These are phyloP conservation scores for Lachnellula willkommii DNA, from an alignment of 2,329 filamentous ascomycete species.

Conservation along the genomic window DNA sequence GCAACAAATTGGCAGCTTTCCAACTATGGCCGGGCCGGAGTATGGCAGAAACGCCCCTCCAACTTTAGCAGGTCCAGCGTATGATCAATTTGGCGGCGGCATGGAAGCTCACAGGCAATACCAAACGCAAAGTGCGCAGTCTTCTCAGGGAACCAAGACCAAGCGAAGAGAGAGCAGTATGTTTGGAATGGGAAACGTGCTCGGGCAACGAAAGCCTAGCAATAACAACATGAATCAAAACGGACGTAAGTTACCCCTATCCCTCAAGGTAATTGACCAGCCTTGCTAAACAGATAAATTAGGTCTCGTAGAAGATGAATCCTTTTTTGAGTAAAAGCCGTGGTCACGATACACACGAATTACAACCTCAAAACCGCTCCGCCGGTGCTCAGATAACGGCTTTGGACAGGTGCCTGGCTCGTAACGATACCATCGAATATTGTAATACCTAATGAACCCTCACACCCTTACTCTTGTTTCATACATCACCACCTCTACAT, in stretches of 20 bases:
- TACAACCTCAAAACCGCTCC: background rate
- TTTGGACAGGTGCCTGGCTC: constrained; percentile 15
- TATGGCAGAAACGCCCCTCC: constrained; percentile 21
- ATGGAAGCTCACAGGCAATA: constrained; percentile 29
- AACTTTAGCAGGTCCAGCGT: constrained; percentile 28
- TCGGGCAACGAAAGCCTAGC: constrained; percentile 31
- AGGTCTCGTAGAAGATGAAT: constrained; percentile 31
- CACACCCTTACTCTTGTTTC: background rate
- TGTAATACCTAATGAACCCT: too few species aligned
- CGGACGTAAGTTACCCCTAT: constrained; percentile 22
- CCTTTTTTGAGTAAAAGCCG: constrained; percentile 29
- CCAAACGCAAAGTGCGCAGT: constrained; percentile 14
- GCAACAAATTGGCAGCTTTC: constrained; percentile 14
- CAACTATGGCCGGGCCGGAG: constrained; percentile 30
- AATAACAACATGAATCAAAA: constrained; percentile 21
- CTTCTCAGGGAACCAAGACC: constrained; percentile 33
- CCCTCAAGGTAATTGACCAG: background rate
- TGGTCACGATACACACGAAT: constrained; percentile 7
- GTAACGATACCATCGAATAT: too few species aligned
- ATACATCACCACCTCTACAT: background rate
- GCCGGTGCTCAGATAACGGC: constrained; percentile 11
- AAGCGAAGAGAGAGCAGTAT: constrained; percentile 58
- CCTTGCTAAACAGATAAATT: constrained; percentile 4
- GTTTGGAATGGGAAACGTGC: constrained; percentile 45
- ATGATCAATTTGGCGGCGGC: constrained; percentile 36